Evolutionary conservation across 2,329 filamentous ascomycete species (phyloP), one percentile per base, ranked within the genome.

Genomic region (Coniochaeta pulveracea): DNA sequence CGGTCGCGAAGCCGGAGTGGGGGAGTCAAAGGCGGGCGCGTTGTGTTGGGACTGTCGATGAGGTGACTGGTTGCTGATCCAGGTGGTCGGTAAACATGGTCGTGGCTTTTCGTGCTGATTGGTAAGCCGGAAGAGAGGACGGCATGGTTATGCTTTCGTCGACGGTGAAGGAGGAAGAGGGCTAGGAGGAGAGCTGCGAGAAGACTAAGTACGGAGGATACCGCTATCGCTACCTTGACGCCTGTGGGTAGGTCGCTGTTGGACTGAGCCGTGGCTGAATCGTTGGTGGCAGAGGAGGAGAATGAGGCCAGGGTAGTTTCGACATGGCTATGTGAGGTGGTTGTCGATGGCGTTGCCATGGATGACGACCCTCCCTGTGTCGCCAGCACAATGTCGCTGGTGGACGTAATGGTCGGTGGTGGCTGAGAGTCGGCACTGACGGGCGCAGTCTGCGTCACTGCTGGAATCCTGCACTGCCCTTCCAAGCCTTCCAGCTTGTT

Each of bases 1-100:
- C 66, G 57, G 33, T 69, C 64, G 33, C 60, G 55, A 2, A 72
- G 56, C 12, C 64, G 58, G 2, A 59, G 58, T 1, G 67, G 67
- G 1, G 67, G 65, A 1, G 59, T 64, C 16, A 63, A 42, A 0
- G 54, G 53, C 3, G 41, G 34, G 7, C 38, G 34, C 24, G 22
- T 29, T 26, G 25, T 47, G n/a, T 43, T 42, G 5, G 47, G 40
- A 1, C 56, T 56, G 6, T 46, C 37, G 62, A 54, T 1, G 62
- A 57, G 26, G 63, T 58, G 1, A 68, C 47, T 3, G 60, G 61
- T 10, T 61, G 59, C 0, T 55, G 56, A 2, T 60, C n/a, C 50
- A 49, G 34, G 48, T 47, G 3, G 45, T 42, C 2, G 46, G 38
- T 5, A 44, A 37, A 41, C 44, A 25, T 53, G 41, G n/a, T n/a